These are phyloP conservation scores for Sapria himalayana DNA, from an alignment of 345 rosid genomes.

Conservation along the genomic window DNA sequence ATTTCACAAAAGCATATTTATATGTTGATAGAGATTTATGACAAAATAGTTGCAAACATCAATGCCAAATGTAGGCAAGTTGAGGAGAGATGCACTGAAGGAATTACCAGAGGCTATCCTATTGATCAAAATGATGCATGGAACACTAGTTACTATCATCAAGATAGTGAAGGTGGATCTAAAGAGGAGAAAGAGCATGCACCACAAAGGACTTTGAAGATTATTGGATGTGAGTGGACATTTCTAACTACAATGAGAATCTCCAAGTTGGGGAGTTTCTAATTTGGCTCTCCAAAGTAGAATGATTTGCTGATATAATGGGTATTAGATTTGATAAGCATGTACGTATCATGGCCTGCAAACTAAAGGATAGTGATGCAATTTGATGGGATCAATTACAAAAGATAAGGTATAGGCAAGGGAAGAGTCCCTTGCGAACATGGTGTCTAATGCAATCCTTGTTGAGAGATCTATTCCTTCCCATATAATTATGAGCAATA, in stretches of 20 bases:
- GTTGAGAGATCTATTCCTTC: not conserved
- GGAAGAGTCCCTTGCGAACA: not conserved
- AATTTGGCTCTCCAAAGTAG: not conserved
- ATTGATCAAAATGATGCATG: no score
- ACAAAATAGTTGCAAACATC: no score
- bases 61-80: no score
- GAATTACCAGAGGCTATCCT: no score
- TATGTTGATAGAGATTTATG: no score
- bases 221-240: not conserved
- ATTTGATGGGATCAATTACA: not conserved
- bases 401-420: accelerated
- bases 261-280: not conserved
- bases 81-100: no score
- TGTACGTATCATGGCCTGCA: not conserved
- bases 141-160: no score
- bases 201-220: no score
- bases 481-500: slow-evolving; percentile 2
- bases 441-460: slow-evolving; percentile 1
- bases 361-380: not conserved
- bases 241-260: not conserved
- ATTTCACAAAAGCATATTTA: no score
- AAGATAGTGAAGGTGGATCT: no score
- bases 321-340: not conserved
- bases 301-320: not conserved
- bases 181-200: no score